Evolutionary conservation across 225 moss, liverwort and hornwort species (phyloP).

Genomic region (Bryoerythrophyllum caledonicum): DNA sequence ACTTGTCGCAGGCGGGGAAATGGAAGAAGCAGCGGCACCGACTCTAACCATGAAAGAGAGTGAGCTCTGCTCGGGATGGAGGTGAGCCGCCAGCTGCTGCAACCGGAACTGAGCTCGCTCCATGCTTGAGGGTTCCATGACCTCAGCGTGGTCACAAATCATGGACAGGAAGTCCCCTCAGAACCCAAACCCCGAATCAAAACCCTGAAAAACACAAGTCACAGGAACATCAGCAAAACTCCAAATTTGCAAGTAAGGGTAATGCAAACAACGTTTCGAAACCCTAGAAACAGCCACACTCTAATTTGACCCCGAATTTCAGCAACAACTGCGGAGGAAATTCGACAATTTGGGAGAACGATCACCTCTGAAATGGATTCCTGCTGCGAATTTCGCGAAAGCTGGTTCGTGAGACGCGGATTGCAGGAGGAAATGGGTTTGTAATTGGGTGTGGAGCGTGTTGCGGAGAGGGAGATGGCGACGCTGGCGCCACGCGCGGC

Average conservation of each 20-base stretch:
- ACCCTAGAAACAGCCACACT: background rate
- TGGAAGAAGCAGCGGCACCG: background rate
- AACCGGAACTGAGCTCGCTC: constrained; percentile 57
- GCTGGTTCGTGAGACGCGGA: background rate
- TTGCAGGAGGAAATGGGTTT: background rate
- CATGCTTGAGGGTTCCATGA: constrained; percentile 28
- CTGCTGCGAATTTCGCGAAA: background rate
- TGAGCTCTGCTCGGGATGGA: constrained; percentile 41
- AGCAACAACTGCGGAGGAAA: background rate
- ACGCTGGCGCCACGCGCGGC: background rate
- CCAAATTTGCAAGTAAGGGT: background rate
- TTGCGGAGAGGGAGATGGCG: background rate
- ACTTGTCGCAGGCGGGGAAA: background rate
- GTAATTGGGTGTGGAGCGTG: background rate
- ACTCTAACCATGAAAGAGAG: constrained; percentile 45
- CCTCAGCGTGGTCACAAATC: background rate
- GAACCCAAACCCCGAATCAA: background rate
- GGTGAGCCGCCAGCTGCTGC: constrained; percentile 53
- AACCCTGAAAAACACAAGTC: background rate
- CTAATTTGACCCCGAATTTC: background rate
- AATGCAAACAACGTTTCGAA: background rate
- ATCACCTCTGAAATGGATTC: constrained; percentile 8
- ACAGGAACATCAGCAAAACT: background rate
- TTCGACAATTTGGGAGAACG: background rate
- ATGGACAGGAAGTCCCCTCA: background rate